A percentile compares a stretch with the other conserved stretches of the same genome.
phyloP scores from a whole-genome alignment of 805 yeast genomes.

The Candida glaebosa region DNA sequence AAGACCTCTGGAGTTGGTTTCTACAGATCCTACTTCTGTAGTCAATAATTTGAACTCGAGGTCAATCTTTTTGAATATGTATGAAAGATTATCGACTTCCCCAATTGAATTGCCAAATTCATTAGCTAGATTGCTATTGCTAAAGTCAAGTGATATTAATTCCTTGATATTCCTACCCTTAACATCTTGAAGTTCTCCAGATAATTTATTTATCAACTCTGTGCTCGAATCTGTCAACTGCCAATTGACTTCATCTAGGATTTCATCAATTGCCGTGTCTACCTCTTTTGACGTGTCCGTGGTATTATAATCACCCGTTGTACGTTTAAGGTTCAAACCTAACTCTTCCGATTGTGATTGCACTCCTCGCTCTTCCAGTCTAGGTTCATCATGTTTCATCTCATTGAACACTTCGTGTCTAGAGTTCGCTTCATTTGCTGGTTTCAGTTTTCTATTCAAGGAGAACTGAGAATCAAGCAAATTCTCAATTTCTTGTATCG shows the following conservation, averaged over 20 bases:
- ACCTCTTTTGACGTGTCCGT: conserved; percentile 18
- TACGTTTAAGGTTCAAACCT: not conserved
- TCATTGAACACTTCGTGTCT: not conserved
- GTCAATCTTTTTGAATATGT: conserved; percentile 39
- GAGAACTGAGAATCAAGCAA: conserved; percentile 34
- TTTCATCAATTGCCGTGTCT: conserved; percentile 53
- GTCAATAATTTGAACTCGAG: conserved; percentile 42
- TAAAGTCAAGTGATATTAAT: conserved; percentile 32
- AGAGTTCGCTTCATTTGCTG: not conserved
- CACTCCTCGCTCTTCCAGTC: not conserved
- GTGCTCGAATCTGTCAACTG: conserved; percentile 61
- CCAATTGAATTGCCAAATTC: conserved; percentile 30
- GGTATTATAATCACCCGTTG: not conserved
- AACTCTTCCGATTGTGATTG: not conserved
- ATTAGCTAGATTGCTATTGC: conserved; percentile 26
- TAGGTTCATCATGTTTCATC: not conserved
- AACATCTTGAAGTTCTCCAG: conserved; percentile 55
- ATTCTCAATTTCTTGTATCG: conserved; percentile 39
- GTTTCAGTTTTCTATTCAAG: not conserved
- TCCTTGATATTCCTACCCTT: conserved; percentile 61
- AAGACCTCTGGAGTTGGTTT: conserved; percentile 71
- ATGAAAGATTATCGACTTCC: conserved; percentile 35
- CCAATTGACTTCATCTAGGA: conserved; percentile 80
- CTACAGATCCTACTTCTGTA: conserved; percentile 67
- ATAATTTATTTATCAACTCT: conserved; percentile 53